phyloP scores from a whole-genome alignment of 163 green algal species.

The Picocystis sp. region DNA sequence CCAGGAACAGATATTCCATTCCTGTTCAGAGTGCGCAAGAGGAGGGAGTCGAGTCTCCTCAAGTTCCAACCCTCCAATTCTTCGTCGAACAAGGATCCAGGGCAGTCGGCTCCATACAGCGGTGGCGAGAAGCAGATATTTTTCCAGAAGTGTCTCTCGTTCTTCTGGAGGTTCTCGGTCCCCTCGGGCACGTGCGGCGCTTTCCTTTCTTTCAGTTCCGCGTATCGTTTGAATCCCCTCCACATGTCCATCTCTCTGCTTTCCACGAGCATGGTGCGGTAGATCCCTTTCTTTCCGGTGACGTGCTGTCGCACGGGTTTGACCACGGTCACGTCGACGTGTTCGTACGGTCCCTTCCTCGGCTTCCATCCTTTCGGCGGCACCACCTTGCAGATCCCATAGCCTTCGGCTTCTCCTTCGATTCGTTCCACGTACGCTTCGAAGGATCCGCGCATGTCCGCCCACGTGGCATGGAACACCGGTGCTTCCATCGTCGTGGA shows the following conservation, averaged over 20 bases:
- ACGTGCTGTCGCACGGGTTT: constrained; percentile 36
- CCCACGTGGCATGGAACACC: constrained; percentile 24
- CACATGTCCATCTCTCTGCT: constrained; percentile 1
- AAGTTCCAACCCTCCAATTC: constrained; percentile 46
- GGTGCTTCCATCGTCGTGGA: constrained; percentile 8
- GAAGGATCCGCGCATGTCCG: constrained; percentile 17
- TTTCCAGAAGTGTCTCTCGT: constrained; percentile 52
- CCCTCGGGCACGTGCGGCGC: not conserved
- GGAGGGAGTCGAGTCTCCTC: constrained; percentile 35
- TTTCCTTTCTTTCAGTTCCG: constrained; percentile 16
- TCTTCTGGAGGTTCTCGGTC: constrained; percentile 11
- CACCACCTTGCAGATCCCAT: constrained; percentile 38
- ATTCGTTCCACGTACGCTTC: constrained; percentile 32
- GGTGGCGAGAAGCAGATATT: constrained; percentile 40
- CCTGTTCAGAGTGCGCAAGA: constrained; percentile 37
- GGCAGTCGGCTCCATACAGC: constrained; percentile 49
- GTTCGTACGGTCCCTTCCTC: constrained; percentile 25
- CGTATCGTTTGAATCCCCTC: not conserved
- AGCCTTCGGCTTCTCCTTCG: constrained; percentile 17
- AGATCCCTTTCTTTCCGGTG: constrained; percentile 40
- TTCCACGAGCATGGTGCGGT: constrained; percentile 40
- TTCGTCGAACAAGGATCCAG: constrained; percentile 40
- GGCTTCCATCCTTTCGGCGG: constrained; percentile 36
- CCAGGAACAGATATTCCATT: constrained; percentile 36
- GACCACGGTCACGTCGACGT: constrained; percentile 11